A percentile compares a stretch with the other conserved stretches of the same genome.
Evolutionary conservation across 306 rosid species (phyloP).

Genomic region (Parietaria judaica): DNA sequence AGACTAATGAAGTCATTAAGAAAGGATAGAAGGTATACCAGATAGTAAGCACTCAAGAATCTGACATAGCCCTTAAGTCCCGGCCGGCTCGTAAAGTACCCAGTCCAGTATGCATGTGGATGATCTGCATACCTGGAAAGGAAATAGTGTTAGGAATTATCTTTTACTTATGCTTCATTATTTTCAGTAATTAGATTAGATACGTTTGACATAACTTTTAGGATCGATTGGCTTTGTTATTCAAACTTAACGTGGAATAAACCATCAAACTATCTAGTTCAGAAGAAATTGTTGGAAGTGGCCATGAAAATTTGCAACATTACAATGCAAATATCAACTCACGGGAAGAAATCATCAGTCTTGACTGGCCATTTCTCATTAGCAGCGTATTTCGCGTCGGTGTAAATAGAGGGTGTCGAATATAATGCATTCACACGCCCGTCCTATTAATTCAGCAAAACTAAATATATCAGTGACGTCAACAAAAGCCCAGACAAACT

Average conservation of each 20-base stretch:
- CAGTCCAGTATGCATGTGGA: conserved; percentile 86
- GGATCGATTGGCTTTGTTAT: too few relatives aligned
- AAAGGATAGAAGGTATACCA: conserved; percentile 35
- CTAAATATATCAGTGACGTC: neutral
- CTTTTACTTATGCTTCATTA: too few relatives aligned
- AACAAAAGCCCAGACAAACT: neutral
- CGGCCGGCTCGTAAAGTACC: conserved; percentile 89
- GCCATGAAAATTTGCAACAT: conserved; percentile 8
- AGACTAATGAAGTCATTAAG: neutral
- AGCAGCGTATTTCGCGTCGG: conserved; percentile 76
- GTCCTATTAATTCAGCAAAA: conserved; percentile 37
- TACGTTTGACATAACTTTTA: too few relatives aligned
- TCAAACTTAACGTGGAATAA: too few relatives aligned
- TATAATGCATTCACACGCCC: conserved; percentile 83
- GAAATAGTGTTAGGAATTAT: neutral
- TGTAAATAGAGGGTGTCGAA: conserved; percentile 82
- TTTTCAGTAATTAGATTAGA: too few relatives aligned
- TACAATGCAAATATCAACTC: conserved; percentile 21
- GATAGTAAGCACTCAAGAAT: conserved; percentile 66
- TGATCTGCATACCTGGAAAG: conserved; percentile 72
- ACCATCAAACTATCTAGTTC: neutral
- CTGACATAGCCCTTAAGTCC: conserved; percentile 75
- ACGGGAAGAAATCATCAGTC: conserved; percentile 89
- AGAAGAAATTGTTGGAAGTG: neutral
- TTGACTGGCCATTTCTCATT: conserved; percentile 76